These are phyloP conservation scores for Chlorella sorokiniana DNA, from an alignment of 139 green algal species.

Conservation along the genomic window DNA sequence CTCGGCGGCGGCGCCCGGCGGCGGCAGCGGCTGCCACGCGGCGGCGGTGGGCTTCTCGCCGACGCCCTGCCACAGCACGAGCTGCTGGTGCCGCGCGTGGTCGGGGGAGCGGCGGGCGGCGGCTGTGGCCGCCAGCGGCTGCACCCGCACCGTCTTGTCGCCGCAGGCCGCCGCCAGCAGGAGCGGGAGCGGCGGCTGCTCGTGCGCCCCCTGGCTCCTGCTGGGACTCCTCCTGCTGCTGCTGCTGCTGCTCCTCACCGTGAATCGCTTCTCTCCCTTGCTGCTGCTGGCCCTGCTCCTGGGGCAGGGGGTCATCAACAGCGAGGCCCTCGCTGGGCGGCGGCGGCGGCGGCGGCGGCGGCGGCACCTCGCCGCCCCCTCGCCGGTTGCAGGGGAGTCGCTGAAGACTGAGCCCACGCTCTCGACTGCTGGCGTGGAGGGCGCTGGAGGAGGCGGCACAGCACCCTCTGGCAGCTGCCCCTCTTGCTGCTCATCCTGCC, in stretches of 20 bases:
- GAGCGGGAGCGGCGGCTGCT: background rate
- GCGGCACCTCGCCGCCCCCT: background rate
- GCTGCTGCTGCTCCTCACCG: background rate
- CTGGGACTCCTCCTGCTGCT: background rate
- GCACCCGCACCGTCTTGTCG: slow-evolving; percentile 35
- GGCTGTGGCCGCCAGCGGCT: background rate
- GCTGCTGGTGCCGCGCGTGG: slow-evolving; percentile 19
- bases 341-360: too few relatives aligned
- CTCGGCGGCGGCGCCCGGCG: background rate
- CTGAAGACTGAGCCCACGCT: too few relatives aligned
- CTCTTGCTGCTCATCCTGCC: background rate
- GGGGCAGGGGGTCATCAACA: background rate
- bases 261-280: background rate
- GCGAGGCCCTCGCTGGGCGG: background rate
- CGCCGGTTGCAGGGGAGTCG: too few relatives aligned
- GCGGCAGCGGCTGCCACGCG: slow-evolving; percentile 33
- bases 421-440: background rate
- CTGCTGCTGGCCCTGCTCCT: background rate
- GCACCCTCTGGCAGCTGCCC: background rate
- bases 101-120: background rate
- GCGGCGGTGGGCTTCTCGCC: slow-evolving; percentile 31
- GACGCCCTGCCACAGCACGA: slow-evolving; percentile 38
- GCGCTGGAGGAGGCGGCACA: background rate
- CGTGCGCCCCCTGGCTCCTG: background rate
- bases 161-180: slow-evolving; percentile 40